These are phyloP conservation scores for Eucalyptus tenuipes DNA, from an alignment of 345 rosid genomes.

Conservation along the genomic window DNA sequence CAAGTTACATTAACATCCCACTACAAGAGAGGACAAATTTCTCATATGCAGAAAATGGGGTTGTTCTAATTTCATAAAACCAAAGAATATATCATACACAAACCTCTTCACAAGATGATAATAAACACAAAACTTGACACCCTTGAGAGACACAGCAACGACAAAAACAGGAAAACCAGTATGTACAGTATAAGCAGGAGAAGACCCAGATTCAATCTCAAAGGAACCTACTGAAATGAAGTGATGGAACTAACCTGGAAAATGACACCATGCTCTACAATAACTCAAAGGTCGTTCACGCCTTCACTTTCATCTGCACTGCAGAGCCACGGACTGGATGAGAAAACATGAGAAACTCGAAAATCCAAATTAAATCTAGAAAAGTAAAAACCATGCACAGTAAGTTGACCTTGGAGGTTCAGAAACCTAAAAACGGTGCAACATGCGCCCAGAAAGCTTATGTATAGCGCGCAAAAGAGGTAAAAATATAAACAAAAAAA, in stretches of 20 bases:
- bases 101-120: neutral
- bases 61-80: neutral
- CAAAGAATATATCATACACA: neutral
- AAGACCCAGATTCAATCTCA: neutral
- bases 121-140: neutral
- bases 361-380: neutral
- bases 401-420: neutral
- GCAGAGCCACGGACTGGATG: neutral
- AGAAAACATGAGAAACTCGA: neutral
- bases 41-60: neutral
- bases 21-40: neutral
- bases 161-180: neutral
- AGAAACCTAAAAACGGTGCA: neutral
- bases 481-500: neutral
- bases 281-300: neutral
- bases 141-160: neutral
- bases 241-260: neutral
- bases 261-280: neutral
- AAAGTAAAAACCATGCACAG: neutral
- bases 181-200: neutral
- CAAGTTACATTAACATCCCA: neutral
- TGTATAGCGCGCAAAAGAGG: neutral
- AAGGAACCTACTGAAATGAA: neutral
- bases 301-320: neutral
- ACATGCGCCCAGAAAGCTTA: neutral